Base-by-base conservation (phyloP, 306 rosid genomes). In the Pterocarpus macrocarpus region DNA sequence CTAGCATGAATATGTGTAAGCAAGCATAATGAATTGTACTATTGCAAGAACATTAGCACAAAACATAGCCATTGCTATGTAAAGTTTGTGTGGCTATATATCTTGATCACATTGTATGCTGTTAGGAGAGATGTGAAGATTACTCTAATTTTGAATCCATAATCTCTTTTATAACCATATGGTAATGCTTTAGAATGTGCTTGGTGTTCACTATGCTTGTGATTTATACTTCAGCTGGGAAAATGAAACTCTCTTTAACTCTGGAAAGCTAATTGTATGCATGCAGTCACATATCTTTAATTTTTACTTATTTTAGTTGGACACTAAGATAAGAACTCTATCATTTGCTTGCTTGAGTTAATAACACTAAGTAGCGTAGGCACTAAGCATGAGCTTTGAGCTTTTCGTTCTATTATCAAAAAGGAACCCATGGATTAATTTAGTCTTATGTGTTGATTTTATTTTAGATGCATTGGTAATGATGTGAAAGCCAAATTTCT, bases 261-360 rank as follows among this genome's bases (percentile, higher is more conserved):
- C 43, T 50, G 50, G 6, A 84, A 83, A 78, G 77, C 77, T 65
- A 7, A 33, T 39, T 47, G 49, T 59, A 22, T 22, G 28, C 28
- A 64, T 44, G 39, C n/a, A 7, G 73, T 62, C 45, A 50, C 67
- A 22, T 22, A 39, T 34, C 47, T 82, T 69, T 79, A 52, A 44
- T 34, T 17, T 67, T 74, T 77, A 71, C 76, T 75, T 84, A 84
- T 84, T 80, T 84, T 53, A 53, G 75, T 17, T 58, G 32, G 69
- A 55, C 84, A 66, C 8, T 63, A 64, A 56, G 80, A 74, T 33
- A 56, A 34, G 15, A 78, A 74, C 78, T 81, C 77, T 67, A 43
- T 32, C 28, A 22, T 32, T 73, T 57, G 80, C 13, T 59, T 30
- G 79, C 43, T 67, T 75, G 36, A 69, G 68, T 22, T 35, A 33